Conservation (phyloP, 1,284 basidiomycete species). For the Ustilago hordei region DNA sequence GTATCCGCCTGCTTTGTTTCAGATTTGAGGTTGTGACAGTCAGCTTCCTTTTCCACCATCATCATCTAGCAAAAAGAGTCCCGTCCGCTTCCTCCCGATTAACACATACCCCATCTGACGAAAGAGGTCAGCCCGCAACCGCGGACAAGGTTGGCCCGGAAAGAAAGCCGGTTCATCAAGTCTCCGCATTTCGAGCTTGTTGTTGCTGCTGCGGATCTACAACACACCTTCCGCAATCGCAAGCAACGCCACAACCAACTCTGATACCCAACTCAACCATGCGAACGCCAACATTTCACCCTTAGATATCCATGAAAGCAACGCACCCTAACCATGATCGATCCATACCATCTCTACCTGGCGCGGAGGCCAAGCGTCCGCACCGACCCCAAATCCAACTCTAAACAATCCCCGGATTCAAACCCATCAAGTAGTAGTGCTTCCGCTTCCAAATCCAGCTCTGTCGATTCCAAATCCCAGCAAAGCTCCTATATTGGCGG, state of each 20-base stretch:
- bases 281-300: neutral
- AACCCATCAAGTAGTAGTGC: neutral
- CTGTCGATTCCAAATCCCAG: constrained; percentile 34
- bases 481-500: constrained; percentile 39
- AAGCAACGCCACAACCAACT: neutral
- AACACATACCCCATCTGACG: neutral
- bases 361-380: constrained; percentile 19
- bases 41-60: neutral
- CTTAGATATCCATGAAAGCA: neutral
- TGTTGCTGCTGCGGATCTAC: neutral
- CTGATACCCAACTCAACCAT: constrained; percentile 8
- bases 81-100: neutral
- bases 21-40: neutral
- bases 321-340: constrained; percentile 30
- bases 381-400: constrained; percentile 8
- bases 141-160: neutral
- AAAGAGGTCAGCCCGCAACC: neutral
- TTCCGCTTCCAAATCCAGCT: constrained; percentile 26
- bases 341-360: constrained; percentile 45
- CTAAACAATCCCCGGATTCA: neutral
- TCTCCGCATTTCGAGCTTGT: neutral
- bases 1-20: neutral
- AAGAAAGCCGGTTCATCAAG: neutral
- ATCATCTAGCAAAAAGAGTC: neutral
- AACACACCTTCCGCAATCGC: neutral